Evolutionary conservation across 805 yeast genomes (phyloP).

Genomic region (Lipomyces orientalis): DNA sequence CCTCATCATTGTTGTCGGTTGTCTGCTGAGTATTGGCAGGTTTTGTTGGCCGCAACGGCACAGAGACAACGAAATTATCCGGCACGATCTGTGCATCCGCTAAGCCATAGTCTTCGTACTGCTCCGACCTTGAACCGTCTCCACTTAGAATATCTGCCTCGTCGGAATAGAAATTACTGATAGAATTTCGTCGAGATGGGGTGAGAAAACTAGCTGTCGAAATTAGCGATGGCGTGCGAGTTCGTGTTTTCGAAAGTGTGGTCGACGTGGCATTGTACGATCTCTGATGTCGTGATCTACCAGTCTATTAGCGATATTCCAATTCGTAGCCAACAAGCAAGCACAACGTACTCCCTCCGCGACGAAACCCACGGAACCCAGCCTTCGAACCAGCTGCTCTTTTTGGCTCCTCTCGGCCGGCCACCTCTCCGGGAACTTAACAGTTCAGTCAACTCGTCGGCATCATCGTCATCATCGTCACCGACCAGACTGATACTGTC

Average conservation of each 20-base stretch:
- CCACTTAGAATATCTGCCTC: background rate
- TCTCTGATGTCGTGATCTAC: conserved; percentile 2
- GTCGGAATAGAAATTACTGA: background rate
- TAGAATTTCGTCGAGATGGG: conserved; percentile 10
- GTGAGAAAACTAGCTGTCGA: conserved; percentile 17
- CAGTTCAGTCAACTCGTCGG: conserved; percentile 13
- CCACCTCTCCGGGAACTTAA: conserved; percentile 11
- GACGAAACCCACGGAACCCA: background rate
- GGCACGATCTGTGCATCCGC: conserved; percentile 33
- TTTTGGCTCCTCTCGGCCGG: background rate
- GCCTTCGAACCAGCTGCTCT: conserved; percentile 3
- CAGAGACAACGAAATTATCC: conserved; percentile 32
- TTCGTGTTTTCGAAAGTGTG: background rate
- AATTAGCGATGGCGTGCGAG: conserved; percentile 16
- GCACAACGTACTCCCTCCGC: background rate
- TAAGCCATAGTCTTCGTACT: conserved; percentile 26
- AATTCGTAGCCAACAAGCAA: background rate
- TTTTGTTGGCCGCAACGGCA: conserved; percentile 24
- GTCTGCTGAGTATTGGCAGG: background rate
- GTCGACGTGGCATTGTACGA: background rate
- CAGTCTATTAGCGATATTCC: background rate
- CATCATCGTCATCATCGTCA: conserved; percentile 15
- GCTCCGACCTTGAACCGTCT: conserved; percentile 4
- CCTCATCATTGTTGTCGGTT: background rate
- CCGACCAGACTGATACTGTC: conserved; percentile 9